Base-by-base conservation (phyloP, 2,329 filamentous ascomycete genomes). In the Trichoderma sp. region DNA sequence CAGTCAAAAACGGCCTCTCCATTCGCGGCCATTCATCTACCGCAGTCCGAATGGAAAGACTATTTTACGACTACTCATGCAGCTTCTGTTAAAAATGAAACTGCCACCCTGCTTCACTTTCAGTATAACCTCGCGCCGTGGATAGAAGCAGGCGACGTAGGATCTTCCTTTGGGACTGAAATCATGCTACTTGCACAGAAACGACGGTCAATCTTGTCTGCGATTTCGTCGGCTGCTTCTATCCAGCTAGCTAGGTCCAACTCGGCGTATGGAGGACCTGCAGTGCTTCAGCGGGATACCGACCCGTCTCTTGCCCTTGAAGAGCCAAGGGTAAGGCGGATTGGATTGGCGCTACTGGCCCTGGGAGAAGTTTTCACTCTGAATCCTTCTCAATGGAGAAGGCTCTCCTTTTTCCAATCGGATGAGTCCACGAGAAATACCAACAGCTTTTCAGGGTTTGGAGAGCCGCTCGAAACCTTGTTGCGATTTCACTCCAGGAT, bases 51-150 rank as follows among this genome's bases (percentile, higher is more conserved):
- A 23, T 76, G 75, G 75, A 68, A 74, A 13, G 71, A 73, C 9
- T 75, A 75, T 62, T 76, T 76, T 26, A 62, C 73, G 11, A 72
- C 68, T 9, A 32, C 67, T 6, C 28, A 70, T 11, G 47, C 65
- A 9, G 72, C 73, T 3, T 28, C 58, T 7, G 47, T 36, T 6
- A 70, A 72, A 23, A 68, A 61, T 32, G 68, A 73, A 8, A 71
- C 67, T 20, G 74, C 73, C 1, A 53, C 73, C 12, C 57, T 75
- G 26, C 72, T 74, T 6, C 73, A 76, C 28, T 76, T 75, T 28
- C 74, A 70, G 34, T 76, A 76, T 57, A 72, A 72, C 26, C 73
- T 74, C n/a, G 74, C 70, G 2, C 75, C 74, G 11, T 76, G 74
- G 75, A 74, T 76, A 1, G 74, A 75, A 23, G 74, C 74, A 13